Conservation (phyloP, 345 rosid genomes). For the Populus davidiana region DNA sequence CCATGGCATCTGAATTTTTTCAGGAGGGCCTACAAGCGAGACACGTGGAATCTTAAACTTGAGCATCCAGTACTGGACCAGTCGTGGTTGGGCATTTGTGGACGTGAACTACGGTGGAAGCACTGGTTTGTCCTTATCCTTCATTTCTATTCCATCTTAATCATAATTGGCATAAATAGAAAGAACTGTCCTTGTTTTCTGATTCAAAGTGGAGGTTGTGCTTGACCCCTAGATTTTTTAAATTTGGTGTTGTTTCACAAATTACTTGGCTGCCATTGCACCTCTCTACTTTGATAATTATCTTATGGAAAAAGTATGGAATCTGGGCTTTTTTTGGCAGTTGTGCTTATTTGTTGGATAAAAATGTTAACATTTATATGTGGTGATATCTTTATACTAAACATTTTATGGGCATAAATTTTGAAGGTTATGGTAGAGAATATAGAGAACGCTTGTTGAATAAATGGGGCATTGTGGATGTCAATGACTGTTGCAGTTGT, state of each 20-base stretch:
- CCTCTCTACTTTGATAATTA: background rate
- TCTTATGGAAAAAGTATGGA: background rate
- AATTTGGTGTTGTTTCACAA: background rate
- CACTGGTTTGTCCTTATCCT: constrained; percentile 65
- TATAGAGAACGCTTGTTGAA: constrained; percentile 76
- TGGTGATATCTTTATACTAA: constrained; percentile 3
- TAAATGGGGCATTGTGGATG: constrained; percentile 91
- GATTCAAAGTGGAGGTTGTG: background rate
- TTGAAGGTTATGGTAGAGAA: constrained; percentile 90
- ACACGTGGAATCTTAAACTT: constrained; percentile 66
- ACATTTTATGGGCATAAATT: background rate
- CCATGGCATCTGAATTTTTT: constrained; percentile 8
- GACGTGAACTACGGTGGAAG: constrained; percentile 99
- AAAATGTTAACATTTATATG: background rate
- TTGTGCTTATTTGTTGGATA: background rate
- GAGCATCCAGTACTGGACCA: constrained; percentile 91
- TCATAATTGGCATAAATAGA: background rate
- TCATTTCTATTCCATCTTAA: background rate
- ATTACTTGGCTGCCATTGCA: background rate
- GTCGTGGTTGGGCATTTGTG: constrained; percentile 96
- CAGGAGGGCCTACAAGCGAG: constrained; percentile 96
- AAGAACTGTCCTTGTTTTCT: background rate
- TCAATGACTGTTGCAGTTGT: constrained; percentile 93
- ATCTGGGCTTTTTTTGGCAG: background rate
- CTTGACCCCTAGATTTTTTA: background rate